Conservation (phyloP, 352 stramenopile genomes). For the Phytopythium chamaehyphon region DNA sequence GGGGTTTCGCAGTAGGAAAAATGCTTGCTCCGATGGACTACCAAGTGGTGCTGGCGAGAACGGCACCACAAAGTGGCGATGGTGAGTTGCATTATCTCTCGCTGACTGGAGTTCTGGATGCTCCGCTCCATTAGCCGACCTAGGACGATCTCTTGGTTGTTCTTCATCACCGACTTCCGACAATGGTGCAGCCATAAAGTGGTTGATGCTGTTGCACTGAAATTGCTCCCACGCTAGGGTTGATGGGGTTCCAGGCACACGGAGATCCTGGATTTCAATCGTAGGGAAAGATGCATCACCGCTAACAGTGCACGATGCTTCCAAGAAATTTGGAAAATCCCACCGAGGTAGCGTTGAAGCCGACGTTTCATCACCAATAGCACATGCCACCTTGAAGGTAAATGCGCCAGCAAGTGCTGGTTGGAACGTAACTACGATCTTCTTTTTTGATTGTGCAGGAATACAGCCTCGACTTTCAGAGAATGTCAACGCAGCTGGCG, state of each 20-base stretch:
- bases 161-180: slow-evolving; percentile 17
- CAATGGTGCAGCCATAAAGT: slow-evolving; percentile 56
- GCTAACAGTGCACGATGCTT: slow-evolving; percentile 42
- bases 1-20: slow-evolving; percentile 84
- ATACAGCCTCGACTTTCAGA: slow-evolving; percentile 63
- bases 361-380: slow-evolving; percentile 21
- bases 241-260: slow-evolving; percentile 48
- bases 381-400: slow-evolving; percentile 67
- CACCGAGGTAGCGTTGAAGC: slow-evolving; percentile 20
- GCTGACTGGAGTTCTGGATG: slow-evolving; percentile 1
- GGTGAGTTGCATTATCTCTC: slow-evolving; percentile 5
- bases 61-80: slow-evolving; percentile 57
- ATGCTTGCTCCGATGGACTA: slow-evolving; percentile 49
- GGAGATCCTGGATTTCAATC: slow-evolving; percentile 80
- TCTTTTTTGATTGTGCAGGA: slow-evolving; percentile 67
- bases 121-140: neutral
- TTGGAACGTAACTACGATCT: slow-evolving; percentile 76
- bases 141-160: slow-evolving; percentile 6
- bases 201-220: slow-evolving; percentile 67
- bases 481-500: slow-evolving; percentile 35
- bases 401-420: slow-evolving; percentile 59
- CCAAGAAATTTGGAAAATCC: slow-evolving; percentile 16
- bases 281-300: slow-evolving; percentile 86
- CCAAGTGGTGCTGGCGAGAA: slow-evolving; percentile 76
- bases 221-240: slow-evolving; percentile 69